phyloP scores from a whole-genome alignment of 208 protist species.

The Leishmania braziliensis region DNA sequence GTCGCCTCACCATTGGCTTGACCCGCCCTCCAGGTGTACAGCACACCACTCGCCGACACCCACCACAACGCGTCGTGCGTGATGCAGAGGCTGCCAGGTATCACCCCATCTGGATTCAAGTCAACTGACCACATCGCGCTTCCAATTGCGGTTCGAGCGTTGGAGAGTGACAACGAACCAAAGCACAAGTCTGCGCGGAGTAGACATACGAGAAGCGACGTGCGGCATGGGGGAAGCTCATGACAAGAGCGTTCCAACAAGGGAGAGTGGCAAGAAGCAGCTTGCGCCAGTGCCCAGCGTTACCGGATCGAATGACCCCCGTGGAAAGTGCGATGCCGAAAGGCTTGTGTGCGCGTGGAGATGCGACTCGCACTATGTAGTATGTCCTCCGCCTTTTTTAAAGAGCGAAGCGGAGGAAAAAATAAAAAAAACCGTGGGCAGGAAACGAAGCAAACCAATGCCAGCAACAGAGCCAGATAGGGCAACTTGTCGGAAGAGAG shows the following conservation, averaged over 20 bases:
- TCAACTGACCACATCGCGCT: slow-evolving; percentile 21
- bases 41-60: slow-evolving; percentile 16
- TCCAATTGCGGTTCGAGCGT: neutral
- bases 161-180: neutral
- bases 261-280: neutral
- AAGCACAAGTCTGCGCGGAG: neutral
- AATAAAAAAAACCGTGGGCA: neutral
- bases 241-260: neutral
- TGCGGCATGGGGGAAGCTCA: neutral
- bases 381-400: neutral
- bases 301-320: neutral
- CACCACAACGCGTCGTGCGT: slow-evolving; percentile 30
- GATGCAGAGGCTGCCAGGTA: slow-evolving; percentile 21
- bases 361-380: neutral
- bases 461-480: neutral
- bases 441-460: neutral
- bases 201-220: neutral
- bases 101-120: slow-evolving; percentile 15
- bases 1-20: slow-evolving; percentile 4
- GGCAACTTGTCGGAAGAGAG: neutral
- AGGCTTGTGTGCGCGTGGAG: neutral
- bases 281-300: neutral
- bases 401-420: neutral
- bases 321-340: neutral
- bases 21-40: slow-evolving; percentile 24